These are phyloP conservation scores for Fusarium concolor DNA, from an alignment of 2,329 filamentous ascomycete genomes.

Conservation along the genomic window DNA sequence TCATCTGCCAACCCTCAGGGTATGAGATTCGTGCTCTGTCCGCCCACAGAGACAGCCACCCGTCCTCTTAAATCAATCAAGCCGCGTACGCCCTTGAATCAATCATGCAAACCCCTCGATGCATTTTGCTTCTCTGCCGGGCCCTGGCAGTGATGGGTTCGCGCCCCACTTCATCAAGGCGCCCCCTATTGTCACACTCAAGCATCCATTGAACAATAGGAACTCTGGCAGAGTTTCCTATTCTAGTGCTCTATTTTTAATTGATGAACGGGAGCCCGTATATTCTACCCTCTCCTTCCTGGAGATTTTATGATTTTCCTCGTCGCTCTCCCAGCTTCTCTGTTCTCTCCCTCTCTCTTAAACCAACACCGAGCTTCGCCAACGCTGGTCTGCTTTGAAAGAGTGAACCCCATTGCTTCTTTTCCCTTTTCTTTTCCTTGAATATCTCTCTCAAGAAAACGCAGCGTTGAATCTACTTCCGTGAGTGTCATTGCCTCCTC, in stretches of 20 bases:
- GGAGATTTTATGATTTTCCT: background rate
- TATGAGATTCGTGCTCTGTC: background rate
- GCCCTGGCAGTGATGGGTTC: background rate
- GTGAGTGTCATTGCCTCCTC: conserved; percentile 7
- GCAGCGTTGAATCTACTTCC: background rate
- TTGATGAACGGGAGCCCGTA: background rate
- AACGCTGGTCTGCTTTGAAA: background rate
- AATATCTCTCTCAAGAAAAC: background rate
- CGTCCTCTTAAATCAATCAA: background rate
- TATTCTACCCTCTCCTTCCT: background rate
- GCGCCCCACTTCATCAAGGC: conserved; percentile 2
- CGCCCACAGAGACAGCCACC: background rate
- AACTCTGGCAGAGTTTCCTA: background rate
- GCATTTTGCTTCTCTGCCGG: background rate
- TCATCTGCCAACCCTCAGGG: background rate
- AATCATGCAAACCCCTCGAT: background rate
- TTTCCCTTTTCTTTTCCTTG: background rate
- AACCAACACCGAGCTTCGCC: background rate
- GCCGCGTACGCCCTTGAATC: background rate
- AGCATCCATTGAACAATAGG: conserved; percentile 23
- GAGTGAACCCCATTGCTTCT: background rate
- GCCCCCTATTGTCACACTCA: conserved; percentile 18
- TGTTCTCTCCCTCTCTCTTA: background rate
- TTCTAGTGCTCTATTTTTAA: background rate
- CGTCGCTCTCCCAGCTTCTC: background rate